Evolutionary conservation across 305 asterid species (phyloP), one percentile per base, ranked within the genome.

Genomic region (Rubia tinctorum): DNA sequence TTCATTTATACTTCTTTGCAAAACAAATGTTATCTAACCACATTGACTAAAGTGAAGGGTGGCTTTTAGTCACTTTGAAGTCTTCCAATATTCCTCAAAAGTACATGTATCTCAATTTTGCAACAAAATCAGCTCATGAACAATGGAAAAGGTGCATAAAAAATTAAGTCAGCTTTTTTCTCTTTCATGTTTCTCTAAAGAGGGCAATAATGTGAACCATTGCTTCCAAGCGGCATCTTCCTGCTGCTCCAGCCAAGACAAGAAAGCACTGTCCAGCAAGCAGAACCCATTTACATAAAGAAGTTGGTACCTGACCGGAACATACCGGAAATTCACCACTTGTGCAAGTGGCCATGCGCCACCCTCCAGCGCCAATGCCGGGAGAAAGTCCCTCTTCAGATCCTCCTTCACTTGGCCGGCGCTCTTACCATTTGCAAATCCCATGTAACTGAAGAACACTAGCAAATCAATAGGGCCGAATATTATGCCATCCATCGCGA

Each of bases 231-330:
- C 59, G 20, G 82, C 82, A 53, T 81, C 82, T 51, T 81, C 63
- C 66, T 81, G 84, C 80, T 81, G 82, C 77, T 81, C 84, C 55
- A 77, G 25, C 82, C 84, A 77, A 49, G 84, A 81, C 37, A 81
- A 60, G 68, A 78, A 81, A n/a, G 81, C 78, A 60, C 84, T 77
- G 30, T 81, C 84, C 72, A 74, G 70, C 79, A 80, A 70, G 79
- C 81, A 76, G 64, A 77, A 80, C 8, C 72, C 69, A 13, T 80
- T 80, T 15, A 80, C 84, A 34, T 80, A 80, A 4, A 78, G 72
- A 72, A 77, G 84, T 75, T 81, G 84, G 66, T 81, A 71, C 61
- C 76, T 73, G 47, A 80, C 84, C 17, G 84, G 84, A 64, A 80
- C 72, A 58, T 69, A 80, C 17, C 81, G 73, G 27, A 80, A 80